Conservation (phyloP, 805 yeast genomes). For the Candida sphagnicola region DNA sequence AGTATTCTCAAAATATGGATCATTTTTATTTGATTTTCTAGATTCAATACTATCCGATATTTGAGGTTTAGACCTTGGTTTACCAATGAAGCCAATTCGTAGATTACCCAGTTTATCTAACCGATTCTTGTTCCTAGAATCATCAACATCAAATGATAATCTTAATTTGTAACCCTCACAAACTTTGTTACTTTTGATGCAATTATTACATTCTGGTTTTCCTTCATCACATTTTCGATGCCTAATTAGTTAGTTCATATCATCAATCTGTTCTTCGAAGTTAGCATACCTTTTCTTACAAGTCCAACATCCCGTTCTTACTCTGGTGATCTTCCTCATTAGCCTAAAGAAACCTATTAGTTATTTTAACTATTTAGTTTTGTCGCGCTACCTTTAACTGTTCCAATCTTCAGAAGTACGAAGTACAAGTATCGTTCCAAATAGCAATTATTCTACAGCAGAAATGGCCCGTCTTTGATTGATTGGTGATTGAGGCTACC, state of each 20-base stretch:
- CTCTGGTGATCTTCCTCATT: conserved; percentile 43
- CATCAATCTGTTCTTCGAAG: not conserved
- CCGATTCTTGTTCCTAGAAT: conserved; percentile 11
- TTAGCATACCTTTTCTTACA: conserved; percentile 44
- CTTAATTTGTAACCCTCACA: conserved; percentile 52
- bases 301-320: conserved; percentile 57
- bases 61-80: conserved; percentile 2
- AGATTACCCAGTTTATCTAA: conserved; percentile 2
- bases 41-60: not conserved
- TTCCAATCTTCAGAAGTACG: not conserved
- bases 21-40: not conserved
- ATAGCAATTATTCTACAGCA: too few species aligned
- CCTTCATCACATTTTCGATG: conserved; percentile 56
- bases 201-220: conserved; percentile 49
- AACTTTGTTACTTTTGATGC: conserved; percentile 36
- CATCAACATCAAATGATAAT: conserved; percentile 49
- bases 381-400: not conserved
- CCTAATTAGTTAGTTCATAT: conserved; percentile 17
- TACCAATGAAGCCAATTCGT: conserved; percentile 5
- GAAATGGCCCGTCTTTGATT: too few species aligned
- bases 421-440: not conserved
- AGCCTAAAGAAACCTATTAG: not conserved
- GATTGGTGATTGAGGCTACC: too few species aligned
- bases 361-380: too few species aligned
- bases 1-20: too few species aligned